A percentile compares a stretch with the other conserved stretches of the same genome.
phyloP scores from a whole-genome alignment of 352 stramenopile genomes.

The Globisporangium rhizosaccharum region DNA sequence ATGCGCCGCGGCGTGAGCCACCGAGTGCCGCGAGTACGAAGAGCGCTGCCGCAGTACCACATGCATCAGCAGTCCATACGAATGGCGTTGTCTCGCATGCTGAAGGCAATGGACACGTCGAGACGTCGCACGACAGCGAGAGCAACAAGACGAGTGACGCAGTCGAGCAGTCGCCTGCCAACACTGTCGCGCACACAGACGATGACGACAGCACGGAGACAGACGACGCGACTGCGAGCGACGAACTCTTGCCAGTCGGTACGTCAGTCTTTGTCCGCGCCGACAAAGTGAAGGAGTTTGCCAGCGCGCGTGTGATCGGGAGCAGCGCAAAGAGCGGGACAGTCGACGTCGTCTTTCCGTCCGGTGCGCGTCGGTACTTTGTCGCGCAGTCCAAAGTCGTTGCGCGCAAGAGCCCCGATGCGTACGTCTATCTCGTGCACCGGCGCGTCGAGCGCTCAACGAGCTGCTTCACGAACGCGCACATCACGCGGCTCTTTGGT shows the following conservation, averaged over 20 bases:
- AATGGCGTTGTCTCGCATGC: no score
- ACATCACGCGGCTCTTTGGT: constrained; percentile 77
- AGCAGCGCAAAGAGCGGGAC: constrained; percentile 48
- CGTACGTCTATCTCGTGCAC: constrained; percentile 79
- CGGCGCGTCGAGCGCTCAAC: constrained; percentile 76
- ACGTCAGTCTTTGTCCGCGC: constrained; percentile 56
- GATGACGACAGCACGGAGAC: no score
- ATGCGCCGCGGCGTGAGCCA: background rate
- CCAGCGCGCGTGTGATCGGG: constrained; percentile 62
- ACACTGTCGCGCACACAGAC: no score
- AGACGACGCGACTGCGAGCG: constrained; percentile 9
- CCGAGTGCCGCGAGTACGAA: no score
- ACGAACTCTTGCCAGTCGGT: constrained; percentile 30
- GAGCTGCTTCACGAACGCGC: constrained; percentile 75
- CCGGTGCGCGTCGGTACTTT: constrained; percentile 54
- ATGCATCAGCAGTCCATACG: no score
- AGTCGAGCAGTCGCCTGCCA: no score
- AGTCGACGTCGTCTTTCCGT: constrained; percentile 63
- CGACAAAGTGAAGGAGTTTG: constrained; percentile 58
- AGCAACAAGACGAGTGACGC: no score
- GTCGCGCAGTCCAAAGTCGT: constrained; percentile 55
- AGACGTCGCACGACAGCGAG: no score
- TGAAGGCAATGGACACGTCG: no score
- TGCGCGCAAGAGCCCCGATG: constrained; percentile 38
- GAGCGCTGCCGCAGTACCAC: no score